Percentiles rank a stretch among this genome's conserved stretches.
phyloP scores from a whole-genome alignment of 345 rosid species.

The Pugionium dolabratum region DNA sequence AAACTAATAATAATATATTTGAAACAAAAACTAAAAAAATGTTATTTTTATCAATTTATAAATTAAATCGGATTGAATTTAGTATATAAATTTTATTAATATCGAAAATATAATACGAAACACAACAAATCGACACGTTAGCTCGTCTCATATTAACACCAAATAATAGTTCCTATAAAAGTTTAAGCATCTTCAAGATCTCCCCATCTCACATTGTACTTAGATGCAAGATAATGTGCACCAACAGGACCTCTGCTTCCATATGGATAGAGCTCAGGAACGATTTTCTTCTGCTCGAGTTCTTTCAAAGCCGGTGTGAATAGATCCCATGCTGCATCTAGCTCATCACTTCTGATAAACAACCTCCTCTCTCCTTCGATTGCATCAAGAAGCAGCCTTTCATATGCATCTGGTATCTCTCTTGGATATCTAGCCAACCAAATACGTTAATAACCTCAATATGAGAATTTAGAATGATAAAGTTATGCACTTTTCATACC shows the following conservation, averaged over 20 bases:
- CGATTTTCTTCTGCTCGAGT: slow-evolving; percentile 64
- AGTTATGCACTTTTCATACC: slow-evolving; percentile 44
- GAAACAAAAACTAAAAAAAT: too few species aligned
- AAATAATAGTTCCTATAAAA: slow-evolving; percentile 4
- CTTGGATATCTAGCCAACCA: slow-evolving; percentile 54
- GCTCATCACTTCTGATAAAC: slow-evolving; percentile 90
- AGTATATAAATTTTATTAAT: too few species aligned
- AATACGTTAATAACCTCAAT: not conserved
- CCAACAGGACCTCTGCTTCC: slow-evolving; percentile 95
- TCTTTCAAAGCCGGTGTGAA: slow-evolving; percentile 78
- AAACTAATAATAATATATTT: too few species aligned
- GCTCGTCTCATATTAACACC: slow-evolving; percentile 19
- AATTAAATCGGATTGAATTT: too few species aligned
- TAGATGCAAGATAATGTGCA: slow-evolving; percentile 89
- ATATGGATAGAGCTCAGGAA: slow-evolving; percentile 80
- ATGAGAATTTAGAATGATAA: not conserved
- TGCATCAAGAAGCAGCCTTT: slow-evolving; percentile 84
- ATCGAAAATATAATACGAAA: too few species aligned
- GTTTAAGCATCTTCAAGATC: slow-evolving; percentile 59
- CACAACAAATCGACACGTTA: slow-evolving; percentile 16
- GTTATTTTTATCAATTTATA: too few species aligned
- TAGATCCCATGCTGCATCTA: slow-evolving; percentile 79
- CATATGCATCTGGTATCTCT: slow-evolving; percentile 91
- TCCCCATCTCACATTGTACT: slow-evolving; percentile 91
- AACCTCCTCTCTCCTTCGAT: slow-evolving; percentile 80